A percentile compares a stretch with the other conserved stretches of the same genome.
These are phyloP conservation scores for Diaporthe vaccinii DNA, from an alignment of 2,329 filamentous ascomycete species.

Conservation along the genomic window DNA sequence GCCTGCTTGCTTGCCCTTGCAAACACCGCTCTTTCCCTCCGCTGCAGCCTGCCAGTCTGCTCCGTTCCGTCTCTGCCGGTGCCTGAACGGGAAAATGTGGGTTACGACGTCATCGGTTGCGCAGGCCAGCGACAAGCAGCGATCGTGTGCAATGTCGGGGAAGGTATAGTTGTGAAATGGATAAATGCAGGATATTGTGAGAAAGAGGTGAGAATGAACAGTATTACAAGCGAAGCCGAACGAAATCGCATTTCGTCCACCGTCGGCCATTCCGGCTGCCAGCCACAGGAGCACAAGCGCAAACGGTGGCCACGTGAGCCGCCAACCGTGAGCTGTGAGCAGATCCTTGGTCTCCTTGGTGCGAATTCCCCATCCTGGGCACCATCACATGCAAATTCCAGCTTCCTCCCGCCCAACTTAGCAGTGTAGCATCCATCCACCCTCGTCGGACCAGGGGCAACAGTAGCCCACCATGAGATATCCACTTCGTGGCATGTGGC, in stretches of 20 bases:
- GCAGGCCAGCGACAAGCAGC: conserved; percentile 3
- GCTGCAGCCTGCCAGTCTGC: not conserved
- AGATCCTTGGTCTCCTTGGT: not conserved
- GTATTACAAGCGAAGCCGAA: not conserved
- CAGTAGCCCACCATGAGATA: not conserved
- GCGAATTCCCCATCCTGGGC: conserved; percentile 11
- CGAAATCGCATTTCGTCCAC: conserved; percentile 16
- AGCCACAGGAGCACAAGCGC: conserved; percentile 15
- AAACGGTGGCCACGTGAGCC: conserved; percentile 30
- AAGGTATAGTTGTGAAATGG: not conserved
- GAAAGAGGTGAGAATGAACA: not conserved
- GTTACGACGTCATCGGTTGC: conserved; percentile 19
- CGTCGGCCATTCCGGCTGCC: conserved; percentile 24
- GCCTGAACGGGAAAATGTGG: conserved; percentile 2
- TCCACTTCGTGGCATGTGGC: conserved; percentile 1
- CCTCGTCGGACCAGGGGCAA: not conserved
- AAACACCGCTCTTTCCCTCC: not conserved
- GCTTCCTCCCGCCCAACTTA: not conserved
- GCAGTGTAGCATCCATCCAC: conserved; percentile 8
- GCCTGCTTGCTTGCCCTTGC: not conserved
- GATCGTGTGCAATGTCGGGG: not conserved
- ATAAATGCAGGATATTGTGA: not conserved
- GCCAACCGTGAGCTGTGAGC: not conserved
- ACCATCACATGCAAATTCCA: conserved; percentile 38
- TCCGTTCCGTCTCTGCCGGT: conserved; percentile 21